Conservation (phyloP, 2,329 filamentous ascomycete genomes). For the Colletotrichum nymphaeae region DNA sequence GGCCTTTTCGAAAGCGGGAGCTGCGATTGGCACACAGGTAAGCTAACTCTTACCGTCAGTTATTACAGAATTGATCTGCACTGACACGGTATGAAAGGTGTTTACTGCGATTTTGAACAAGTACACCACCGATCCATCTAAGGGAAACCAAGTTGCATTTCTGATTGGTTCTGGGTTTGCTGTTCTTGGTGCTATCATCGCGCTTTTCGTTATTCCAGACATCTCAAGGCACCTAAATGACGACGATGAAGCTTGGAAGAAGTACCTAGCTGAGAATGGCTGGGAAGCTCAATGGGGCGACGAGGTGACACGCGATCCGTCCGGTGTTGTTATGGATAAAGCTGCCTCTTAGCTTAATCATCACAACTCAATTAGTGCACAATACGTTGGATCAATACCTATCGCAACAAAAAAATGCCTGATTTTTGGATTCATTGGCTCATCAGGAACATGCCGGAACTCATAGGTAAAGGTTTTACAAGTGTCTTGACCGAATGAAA, state of each 20-base stretch:
- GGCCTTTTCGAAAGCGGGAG: constrained; percentile 60
- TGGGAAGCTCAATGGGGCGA: constrained; percentile 45
- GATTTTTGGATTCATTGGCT: not conserved
- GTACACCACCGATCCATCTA: constrained; percentile 50
- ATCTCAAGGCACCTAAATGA: constrained; percentile 42
- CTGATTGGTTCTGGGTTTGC: constrained; percentile 63
- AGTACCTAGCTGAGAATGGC: constrained; percentile 42
- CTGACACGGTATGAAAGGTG: constrained; percentile 40
- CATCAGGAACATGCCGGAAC: too few species aligned
- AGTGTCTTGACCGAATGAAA: too few species aligned
- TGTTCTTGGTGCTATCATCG: constrained; percentile 55
- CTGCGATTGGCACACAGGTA: constrained; percentile 58
- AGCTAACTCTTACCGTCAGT: not conserved
- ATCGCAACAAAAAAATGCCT: too few species aligned
- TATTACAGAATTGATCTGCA: not conserved
- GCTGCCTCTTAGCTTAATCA: constrained; percentile 8
- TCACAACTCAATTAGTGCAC: not conserved
- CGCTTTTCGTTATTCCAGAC: constrained; percentile 57
- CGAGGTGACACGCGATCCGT: constrained; percentile 41
- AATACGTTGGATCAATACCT: not conserved
- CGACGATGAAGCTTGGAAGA: constrained; percentile 45
- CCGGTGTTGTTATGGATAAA: constrained; percentile 20
- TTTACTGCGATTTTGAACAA: constrained; percentile 62
- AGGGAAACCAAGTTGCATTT: constrained; percentile 61
- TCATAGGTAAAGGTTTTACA: too few species aligned